These are phyloP conservation scores for Bacterosira constricta DNA, from an alignment of 108 stramenopile genomes.

Conservation along the genomic window DNA sequence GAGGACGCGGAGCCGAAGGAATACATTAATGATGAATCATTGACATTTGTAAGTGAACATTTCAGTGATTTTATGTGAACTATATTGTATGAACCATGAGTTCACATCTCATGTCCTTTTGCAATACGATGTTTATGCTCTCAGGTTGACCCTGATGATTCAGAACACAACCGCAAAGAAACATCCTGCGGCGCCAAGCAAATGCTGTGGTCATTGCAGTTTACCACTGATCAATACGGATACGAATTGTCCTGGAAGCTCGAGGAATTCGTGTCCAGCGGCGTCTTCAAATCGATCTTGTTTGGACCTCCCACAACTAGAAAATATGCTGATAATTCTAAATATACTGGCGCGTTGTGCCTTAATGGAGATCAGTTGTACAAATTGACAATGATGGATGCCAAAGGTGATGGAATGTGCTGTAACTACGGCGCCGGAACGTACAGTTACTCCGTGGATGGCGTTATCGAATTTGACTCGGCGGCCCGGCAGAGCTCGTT, in stretches of 20 bases:
- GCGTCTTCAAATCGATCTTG: not conserved
- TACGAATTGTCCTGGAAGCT: conserved; percentile 21
- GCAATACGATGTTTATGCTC: too few species aligned
- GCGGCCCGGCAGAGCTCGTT: conserved; percentile 5
- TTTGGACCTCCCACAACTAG: not conserved
- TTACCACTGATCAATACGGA: conserved; percentile 15
- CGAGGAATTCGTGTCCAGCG: conserved; percentile 2
- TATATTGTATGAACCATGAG: too few species aligned
- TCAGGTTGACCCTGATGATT: too few species aligned
- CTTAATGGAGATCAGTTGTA: not conserved
- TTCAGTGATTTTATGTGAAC: too few species aligned
- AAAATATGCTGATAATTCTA: not conserved
- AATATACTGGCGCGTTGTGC: not conserved
- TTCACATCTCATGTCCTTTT: too few species aligned
- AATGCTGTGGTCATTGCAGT: conserved; percentile 11
- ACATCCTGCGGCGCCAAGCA: conserved; percentile 11
- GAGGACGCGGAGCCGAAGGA: too few species aligned
- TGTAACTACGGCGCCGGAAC: too few species aligned
- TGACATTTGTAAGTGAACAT: too few species aligned
- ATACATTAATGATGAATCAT: too few species aligned
- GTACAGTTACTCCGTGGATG: too few species aligned
- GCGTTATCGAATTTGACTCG: conserved; percentile 22
- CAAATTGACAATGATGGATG: not conserved
- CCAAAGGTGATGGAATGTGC: not conserved
- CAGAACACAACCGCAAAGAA: not conserved